Evolutionary conservation across 352 stramenopile genomes (phyloP).

Genomic region (Phytophthora macrochlamydospora): DNA sequence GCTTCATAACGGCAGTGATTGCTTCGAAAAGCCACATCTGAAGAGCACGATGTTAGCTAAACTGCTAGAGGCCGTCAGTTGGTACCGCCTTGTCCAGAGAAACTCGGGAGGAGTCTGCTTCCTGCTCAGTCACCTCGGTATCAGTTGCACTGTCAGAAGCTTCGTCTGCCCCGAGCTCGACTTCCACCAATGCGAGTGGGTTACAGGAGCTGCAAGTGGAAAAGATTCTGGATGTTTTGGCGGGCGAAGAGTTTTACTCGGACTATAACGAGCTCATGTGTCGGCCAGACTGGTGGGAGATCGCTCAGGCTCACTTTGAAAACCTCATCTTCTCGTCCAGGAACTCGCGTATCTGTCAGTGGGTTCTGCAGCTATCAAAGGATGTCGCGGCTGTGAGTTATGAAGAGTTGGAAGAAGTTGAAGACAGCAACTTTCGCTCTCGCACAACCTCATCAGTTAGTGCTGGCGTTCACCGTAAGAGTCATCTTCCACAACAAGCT

Average conservation of each 20-base stretch:
- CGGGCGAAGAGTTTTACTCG: slow-evolving; percentile 83
- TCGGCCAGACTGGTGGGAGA: slow-evolving; percentile 78
- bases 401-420: slow-evolving; percentile 62
- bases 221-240: slow-evolving; percentile 75
- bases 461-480: slow-evolving; percentile 7
- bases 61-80: slow-evolving; percentile 82
- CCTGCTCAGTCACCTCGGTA: slow-evolving; percentile 40
- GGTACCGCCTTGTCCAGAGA: slow-evolving; percentile 85
- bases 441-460: slow-evolving; percentile 15
- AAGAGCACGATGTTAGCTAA: slow-evolving; percentile 76
- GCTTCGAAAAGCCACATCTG: slow-evolving; percentile 58
- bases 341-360: slow-evolving; percentile 75
- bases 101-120: slow-evolving; percentile 71
- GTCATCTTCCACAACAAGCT: slow-evolving; percentile 18
- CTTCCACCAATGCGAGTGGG: slow-evolving; percentile 20
- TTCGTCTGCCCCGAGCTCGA: slow-evolving; percentile 35
- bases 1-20: slow-evolving; percentile 65
- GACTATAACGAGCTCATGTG: slow-evolving; percentile 86
- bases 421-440: slow-evolving; percentile 16
- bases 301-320: slow-evolving; percentile 87
- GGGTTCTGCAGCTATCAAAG: slow-evolving; percentile 65
- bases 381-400: slow-evolving; percentile 64
- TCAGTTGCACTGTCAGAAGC: slow-evolving; percentile 22
- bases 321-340: slow-evolving; percentile 79
- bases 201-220: slow-evolving; percentile 76